phyloP scores from a whole-genome alignment of 495 filamentous ascomycete species.

The Hyphodiscus hymeniophilus region DNA sequence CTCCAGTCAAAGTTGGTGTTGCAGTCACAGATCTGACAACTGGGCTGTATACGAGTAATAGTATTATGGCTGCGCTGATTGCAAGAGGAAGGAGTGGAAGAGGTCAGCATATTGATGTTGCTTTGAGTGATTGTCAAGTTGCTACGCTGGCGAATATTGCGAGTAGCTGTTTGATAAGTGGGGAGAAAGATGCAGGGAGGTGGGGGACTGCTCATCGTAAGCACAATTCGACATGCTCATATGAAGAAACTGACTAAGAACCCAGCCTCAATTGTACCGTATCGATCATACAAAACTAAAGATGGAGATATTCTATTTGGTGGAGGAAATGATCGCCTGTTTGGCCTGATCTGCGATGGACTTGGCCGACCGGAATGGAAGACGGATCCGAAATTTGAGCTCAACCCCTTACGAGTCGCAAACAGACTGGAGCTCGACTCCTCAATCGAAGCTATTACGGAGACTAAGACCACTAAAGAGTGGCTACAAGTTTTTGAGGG shows the following conservation, averaged over 20 bases:
- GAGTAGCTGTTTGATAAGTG: conserved; percentile 83
- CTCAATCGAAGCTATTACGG: conserved; percentile 66
- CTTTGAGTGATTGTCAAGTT: conserved; percentile 88
- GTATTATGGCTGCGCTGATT: conserved; percentile 89
- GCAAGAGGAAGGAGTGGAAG: conserved; percentile 56
- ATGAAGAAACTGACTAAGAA: background rate
- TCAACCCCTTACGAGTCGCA: conserved; percentile 75
- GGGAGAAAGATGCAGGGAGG: conserved; percentile 75
- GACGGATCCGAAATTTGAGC: conserved; percentile 61
- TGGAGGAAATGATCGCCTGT: conserved; percentile 88
- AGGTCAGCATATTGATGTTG: conserved; percentile 90
- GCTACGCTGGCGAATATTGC: conserved; percentile 90
- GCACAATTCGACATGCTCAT: conserved; percentile 21
- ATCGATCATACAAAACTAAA: conserved; percentile 82
- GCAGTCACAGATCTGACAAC: conserved; percentile 96
- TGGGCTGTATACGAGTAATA: conserved; percentile 93
- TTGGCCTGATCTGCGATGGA: conserved; percentile 74
- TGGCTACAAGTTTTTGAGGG: conserved; percentile 87
- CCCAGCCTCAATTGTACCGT: conserved; percentile 88
- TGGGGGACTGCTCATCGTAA: conserved; percentile 95
- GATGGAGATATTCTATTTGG: conserved; percentile 91
- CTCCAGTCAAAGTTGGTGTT: conserved; percentile 94
- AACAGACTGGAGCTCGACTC: conserved; percentile 68
- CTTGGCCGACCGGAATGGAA: conserved; percentile 76
- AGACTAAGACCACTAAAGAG: conserved; percentile 73